Evolutionary conservation across 2,329 filamentous ascomycete species (phyloP), one percentile per base, ranked within the genome.

Genomic region (Coniochaeta prunicola): DNA sequence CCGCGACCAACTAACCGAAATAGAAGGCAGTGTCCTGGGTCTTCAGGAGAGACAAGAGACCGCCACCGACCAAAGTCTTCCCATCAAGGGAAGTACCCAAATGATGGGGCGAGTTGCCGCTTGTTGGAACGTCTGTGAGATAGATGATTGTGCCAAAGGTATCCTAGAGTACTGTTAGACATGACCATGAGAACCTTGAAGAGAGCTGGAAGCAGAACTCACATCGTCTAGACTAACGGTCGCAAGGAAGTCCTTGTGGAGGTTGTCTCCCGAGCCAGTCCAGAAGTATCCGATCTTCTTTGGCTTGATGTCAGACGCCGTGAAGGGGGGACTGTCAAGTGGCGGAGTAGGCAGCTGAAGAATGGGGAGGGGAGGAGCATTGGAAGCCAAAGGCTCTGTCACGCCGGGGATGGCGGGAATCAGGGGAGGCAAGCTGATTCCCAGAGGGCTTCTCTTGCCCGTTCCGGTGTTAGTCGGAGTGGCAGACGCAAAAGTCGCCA

Each of bases 261-360:
- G 65, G 65, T 86, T 85, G 65, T 86, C 82, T 36, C 80, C 83
- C 34, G 83, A 75, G 19, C 78, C 83, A 57, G 82, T 84, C 82
- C 82, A 86, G 72, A 86, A 85, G 70, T 85, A 85, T 0, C 82
- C 84, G 66, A 86, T 82, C 74, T 86, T 86, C 78, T 86, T 86
- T 30, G 84, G 83, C 71, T 80, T 81, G 66, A 86, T 78, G 60
- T 81, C 72, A 66, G 79, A 81, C 2, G 76, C 71, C 12, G 71
- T 73, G 61, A 84, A 85, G 7, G 78, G 78, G 9, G 76, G 77
- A 63, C 79, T 82, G 2, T 75, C 71, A n/a, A 85, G 68, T 0
- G 83, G 78, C 55, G 83, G 83, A n/a, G 80, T 83, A 1, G 83
- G 83, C 4, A 82, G 58, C 65, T 86, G 83, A 12, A 87, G 70